These are phyloP conservation scores for Globisporangium echinulatum DNA, from an alignment of 352 stramenopile species.

Conservation along the genomic window DNA sequence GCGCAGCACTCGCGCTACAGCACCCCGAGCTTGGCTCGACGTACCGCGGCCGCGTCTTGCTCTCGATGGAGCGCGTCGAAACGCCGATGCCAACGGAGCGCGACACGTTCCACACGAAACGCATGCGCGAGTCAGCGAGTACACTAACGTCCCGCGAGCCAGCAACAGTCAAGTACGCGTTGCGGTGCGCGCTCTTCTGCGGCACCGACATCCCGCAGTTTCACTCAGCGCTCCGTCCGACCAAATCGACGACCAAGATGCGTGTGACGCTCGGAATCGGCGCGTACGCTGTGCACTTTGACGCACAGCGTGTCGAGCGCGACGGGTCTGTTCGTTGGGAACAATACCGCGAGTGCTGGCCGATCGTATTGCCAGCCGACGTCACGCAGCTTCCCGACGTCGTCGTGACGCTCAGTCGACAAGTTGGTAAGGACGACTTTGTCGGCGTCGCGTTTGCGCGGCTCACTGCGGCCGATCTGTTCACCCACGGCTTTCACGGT, in stretches of 20 bases:
- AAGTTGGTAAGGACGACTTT: slow-evolving; percentile 53
- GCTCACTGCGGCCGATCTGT: slow-evolving; percentile 29
- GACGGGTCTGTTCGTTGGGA: slow-evolving; percentile 45
- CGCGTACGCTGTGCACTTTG: slow-evolving; percentile 38
- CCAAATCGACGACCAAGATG: slow-evolving; percentile 23
- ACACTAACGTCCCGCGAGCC: slow-evolving; percentile 7
- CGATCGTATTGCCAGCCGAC: slow-evolving; percentile 53
- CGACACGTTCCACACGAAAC: slow-evolving; percentile 57
- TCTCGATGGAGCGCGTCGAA: slow-evolving; percentile 68
- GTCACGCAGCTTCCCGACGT: slow-evolving; percentile 65
- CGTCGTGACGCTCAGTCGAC: slow-evolving; percentile 55
- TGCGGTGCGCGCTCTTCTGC: slow-evolving; percentile 55
- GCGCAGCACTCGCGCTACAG: slow-evolving; percentile 38
- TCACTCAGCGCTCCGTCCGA: slow-evolving; percentile 1
- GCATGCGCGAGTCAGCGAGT: slow-evolving; percentile 20
- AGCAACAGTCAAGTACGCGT: slow-evolving; percentile 56
- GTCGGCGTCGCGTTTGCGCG: slow-evolving; percentile 53
- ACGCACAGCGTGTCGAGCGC: slow-evolving; percentile 37
- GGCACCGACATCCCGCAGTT: slow-evolving; percentile 43
- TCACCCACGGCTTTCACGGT: slow-evolving; percentile 31
- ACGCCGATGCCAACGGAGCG: slow-evolving; percentile 23
- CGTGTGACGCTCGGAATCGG: slow-evolving; percentile 48
- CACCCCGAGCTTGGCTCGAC: slow-evolving; percentile 67
- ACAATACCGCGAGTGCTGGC: slow-evolving; percentile 35
- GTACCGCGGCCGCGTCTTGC: slow-evolving; percentile 74